Evolutionary conservation across 78 protist genomes (phyloP).

Genomic region (Dictyostelium capitatum): DNA sequence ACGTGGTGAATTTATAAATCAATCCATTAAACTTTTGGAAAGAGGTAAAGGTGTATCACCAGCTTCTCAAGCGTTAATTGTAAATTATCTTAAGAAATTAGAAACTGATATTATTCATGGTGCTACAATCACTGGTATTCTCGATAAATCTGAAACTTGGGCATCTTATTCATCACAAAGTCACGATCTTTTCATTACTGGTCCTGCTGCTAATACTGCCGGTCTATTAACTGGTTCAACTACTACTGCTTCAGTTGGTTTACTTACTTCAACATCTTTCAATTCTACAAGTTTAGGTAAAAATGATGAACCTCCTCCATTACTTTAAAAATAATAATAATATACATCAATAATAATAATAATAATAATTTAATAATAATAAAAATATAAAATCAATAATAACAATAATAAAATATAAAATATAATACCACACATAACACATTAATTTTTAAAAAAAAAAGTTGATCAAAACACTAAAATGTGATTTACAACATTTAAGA

Average conservation of each 20-base stretch:
- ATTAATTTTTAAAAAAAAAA: too few species aligned
- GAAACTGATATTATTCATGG: slow-evolving; percentile 75
- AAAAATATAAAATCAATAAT: too few species aligned
- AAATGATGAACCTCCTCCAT: slow-evolving; percentile 74
- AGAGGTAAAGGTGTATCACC: slow-evolving; percentile 73
- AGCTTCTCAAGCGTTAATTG: slow-evolving; percentile 68
- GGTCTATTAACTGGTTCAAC: slow-evolving; percentile 58
- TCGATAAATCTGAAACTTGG: slow-evolving; percentile 76
- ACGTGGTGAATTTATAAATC: slow-evolving; percentile 35
- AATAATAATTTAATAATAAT: too few species aligned
- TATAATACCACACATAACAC: too few species aligned
- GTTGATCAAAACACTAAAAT: too few species aligned
- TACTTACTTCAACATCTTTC: slow-evolving; percentile 53
- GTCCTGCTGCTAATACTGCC: slow-evolving; percentile 48
- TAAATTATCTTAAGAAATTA: slow-evolving; percentile 68
- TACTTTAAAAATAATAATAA: slow-evolving; percentile 19
- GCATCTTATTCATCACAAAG: slow-evolving; percentile 64
- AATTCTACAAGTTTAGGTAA: not conserved
- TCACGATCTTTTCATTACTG: slow-evolving; percentile 87
- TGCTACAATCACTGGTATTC: slow-evolving; percentile 11
- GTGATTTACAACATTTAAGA: too few species aligned
- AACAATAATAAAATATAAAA: too few species aligned
- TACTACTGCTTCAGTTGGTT: slow-evolving; percentile 25
- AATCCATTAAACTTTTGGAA: slow-evolving; percentile 53
- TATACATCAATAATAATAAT: too few species aligned